Percentiles rank a stretch among this genome's conserved stretches.
Conservation (phyloP, 768 basidiomycete genomes). For the Leucosporidium scottii region DNA sequence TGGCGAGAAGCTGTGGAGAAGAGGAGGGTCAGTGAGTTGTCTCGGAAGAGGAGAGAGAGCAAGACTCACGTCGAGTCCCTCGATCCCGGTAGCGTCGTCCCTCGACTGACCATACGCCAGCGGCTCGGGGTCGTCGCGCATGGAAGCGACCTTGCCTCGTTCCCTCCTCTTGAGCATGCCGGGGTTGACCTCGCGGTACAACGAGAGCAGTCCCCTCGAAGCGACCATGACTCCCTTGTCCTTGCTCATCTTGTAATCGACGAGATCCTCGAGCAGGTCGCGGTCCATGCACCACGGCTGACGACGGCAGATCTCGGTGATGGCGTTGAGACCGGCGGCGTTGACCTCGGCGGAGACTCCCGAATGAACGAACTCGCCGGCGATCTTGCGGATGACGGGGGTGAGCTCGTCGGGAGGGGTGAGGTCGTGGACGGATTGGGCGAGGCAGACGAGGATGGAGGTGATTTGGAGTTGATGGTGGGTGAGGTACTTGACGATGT, state of each 20-base stretch:
- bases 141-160: slow-evolving; percentile 82
- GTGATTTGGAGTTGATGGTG: slow-evolving; percentile 89
- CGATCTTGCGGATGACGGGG: slow-evolving; percentile 83
- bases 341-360: slow-evolving; percentile 94
- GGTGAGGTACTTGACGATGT: slow-evolving; percentile 79
- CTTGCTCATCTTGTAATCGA: slow-evolving; percentile 89
- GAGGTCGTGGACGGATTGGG: slow-evolving; percentile 88
- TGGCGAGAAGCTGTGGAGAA: slow-evolving; percentile 53
- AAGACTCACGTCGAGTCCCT: slow-evolving; percentile 71
- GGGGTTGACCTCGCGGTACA: slow-evolving; percentile 95
- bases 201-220: slow-evolving; percentile 72
- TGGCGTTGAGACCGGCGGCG: slow-evolving; percentile 90
- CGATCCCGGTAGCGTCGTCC: slow-evolving; percentile 72
- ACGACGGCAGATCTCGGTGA: slow-evolving; percentile 84
- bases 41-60: neutral
- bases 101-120: slow-evolving; percentile 72
- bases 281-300: slow-evolving; percentile 98
- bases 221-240: slow-evolving; percentile 91
- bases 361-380: slow-evolving; percentile 93
- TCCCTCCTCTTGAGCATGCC: slow-evolving; percentile 82
- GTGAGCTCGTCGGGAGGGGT: slow-evolving; percentile 87
- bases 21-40: neutral
- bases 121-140: slow-evolving; percentile 46
- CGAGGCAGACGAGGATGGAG: slow-evolving; percentile 83
- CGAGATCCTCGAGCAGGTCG: slow-evolving; percentile 80